Evolutionary conservation across 2,329 filamentous ascomycete genomes (phyloP).

Genomic region (Neurospora sp.): DNA sequence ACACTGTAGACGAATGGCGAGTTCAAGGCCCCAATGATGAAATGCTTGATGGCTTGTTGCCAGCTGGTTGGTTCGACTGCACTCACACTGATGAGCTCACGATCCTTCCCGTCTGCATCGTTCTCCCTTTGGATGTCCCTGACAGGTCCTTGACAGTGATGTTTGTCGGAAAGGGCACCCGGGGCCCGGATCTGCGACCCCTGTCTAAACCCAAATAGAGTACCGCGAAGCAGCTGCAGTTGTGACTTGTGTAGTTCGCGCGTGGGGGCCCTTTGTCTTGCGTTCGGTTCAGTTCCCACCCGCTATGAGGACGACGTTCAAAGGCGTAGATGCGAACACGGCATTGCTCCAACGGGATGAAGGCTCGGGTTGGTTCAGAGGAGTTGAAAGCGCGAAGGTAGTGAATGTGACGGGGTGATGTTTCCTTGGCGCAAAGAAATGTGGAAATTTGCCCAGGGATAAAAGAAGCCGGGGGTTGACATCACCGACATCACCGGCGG

Average conservation of each 20-base stretch:
- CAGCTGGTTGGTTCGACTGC: not conserved
- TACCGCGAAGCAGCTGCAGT: not conserved
- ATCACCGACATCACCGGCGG: conserved; percentile 3
- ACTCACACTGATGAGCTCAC: not conserved
- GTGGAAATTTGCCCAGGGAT: not conserved
- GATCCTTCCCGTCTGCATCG: not conserved
- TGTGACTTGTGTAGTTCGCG: conserved; percentile 3
- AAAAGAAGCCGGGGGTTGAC: not conserved
- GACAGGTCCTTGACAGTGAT: not conserved
- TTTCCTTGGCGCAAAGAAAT: not conserved
- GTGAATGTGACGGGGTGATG: not conserved
- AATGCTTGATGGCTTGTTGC: not conserved
- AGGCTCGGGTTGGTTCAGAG: not conserved
- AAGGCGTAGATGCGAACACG: conserved; percentile 1
- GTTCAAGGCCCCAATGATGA: not conserved
- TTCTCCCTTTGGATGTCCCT: not conserved
- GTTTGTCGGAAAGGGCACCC: conserved; percentile 7
- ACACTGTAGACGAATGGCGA: not conserved
- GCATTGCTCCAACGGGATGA: not conserved
- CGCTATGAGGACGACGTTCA: conserved; percentile 11
- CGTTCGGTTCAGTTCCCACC: conserved; percentile 9
- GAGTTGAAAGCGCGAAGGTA: not conserved
- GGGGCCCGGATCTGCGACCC: conserved; percentile 7
- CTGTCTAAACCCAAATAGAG: not conserved
- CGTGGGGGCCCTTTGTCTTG: conserved; percentile 5